phyloP scores from a whole-genome alignment of 352 stramenopile species.

The Phytopythium boreale region DNA sequence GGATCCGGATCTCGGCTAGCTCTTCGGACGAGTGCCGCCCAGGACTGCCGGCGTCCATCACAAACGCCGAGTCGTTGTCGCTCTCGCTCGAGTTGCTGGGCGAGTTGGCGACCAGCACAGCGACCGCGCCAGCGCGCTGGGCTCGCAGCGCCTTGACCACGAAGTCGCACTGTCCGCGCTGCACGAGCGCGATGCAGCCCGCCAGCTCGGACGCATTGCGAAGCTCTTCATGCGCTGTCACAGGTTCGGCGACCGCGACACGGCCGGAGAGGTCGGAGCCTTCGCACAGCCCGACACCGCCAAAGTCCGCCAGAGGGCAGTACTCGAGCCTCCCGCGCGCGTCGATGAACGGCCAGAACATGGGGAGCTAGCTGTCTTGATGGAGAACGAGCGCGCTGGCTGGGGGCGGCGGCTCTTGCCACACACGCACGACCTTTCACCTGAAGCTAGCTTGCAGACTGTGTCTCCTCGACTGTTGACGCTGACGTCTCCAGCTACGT shows the following conservation, averaged over 20 bases:
- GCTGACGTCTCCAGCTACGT: not conserved
- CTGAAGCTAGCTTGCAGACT: too few relatives aligned
- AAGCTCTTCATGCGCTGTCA: conserved; percentile 45
- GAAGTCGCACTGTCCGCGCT: conserved; percentile 75
- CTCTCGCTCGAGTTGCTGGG: conserved; percentile 13
- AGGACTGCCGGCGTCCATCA: conserved; percentile 61
- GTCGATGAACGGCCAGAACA: conserved; percentile 78
- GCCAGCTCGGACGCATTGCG: conserved; percentile 39
- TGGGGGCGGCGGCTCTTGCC: too few relatives aligned
- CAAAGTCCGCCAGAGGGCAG: conserved; percentile 69
- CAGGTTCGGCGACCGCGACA: conserved; percentile 53
- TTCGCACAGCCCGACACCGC: conserved; percentile 32
- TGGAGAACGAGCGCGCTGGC: not conserved
- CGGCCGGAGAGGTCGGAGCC: conserved; percentile 49
- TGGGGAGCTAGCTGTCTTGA: conserved; percentile 9
- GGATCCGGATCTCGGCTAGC: conserved; percentile 35
- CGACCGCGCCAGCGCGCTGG: conserved; percentile 62
- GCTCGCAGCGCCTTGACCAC: conserved; percentile 70
- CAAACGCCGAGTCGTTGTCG: conserved; percentile 42
- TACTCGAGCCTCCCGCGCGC: conserved; percentile 54
- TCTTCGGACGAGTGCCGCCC: conserved; percentile 14
- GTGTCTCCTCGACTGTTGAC: not conserved
- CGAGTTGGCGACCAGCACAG: conserved; percentile 65
- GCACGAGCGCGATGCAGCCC: conserved; percentile 62
- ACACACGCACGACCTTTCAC: conserved; percentile 1